Percentiles rank a stretch among this genome's conserved stretches.
phyloP scores from a whole-genome alignment of 2,329 filamentous ascomycete species.

The Fusarium abutilonis region DNA sequence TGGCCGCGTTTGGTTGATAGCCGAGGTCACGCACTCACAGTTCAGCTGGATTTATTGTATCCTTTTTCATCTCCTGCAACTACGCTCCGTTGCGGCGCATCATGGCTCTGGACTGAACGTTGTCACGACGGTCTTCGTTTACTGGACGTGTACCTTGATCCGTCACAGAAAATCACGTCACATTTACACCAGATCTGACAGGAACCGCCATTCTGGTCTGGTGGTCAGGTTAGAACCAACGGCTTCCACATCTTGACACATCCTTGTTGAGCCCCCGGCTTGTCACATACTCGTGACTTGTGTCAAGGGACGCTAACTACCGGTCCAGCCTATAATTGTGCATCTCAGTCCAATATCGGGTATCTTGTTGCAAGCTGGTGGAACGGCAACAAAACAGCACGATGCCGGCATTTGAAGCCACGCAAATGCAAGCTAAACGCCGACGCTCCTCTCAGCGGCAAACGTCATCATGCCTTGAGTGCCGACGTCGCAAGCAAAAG shows the following conservation, averaged over 20 bases:
- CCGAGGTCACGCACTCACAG: background rate
- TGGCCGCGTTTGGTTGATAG: slow-evolving; percentile 27
- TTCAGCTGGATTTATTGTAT: background rate
- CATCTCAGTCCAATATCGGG: slow-evolving; percentile 1
- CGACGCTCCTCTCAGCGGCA: slow-evolving; percentile 41
- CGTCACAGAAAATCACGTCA: background rate
- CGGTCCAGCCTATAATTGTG: background rate
- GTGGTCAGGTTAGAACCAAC: slow-evolving; percentile 18
- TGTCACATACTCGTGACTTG: slow-evolving; percentile 1
- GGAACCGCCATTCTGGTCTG: slow-evolving; percentile 7
- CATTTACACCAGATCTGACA: background rate
- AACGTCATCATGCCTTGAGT: slow-evolving; percentile 61
- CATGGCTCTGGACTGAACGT: background rate
- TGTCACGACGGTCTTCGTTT: no score
- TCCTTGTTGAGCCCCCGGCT: slow-evolving; percentile 18
- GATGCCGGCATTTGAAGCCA: slow-evolving; percentile 31
- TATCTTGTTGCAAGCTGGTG: slow-evolving; percentile 14
- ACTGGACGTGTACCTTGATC: background rate
- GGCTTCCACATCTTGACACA: slow-evolving; percentile 7
- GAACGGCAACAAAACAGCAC: slow-evolving; percentile 15
- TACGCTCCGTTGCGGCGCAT: no score
- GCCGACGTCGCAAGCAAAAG: slow-evolving; percentile 63
- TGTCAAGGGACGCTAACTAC: background rate
- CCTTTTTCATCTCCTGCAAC: no score
- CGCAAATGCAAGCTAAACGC: slow-evolving; percentile 36